Evolutionary conservation across 2,329 filamentous ascomycete genomes (phyloP).

Genomic region (Myotisia sp.): DNA sequence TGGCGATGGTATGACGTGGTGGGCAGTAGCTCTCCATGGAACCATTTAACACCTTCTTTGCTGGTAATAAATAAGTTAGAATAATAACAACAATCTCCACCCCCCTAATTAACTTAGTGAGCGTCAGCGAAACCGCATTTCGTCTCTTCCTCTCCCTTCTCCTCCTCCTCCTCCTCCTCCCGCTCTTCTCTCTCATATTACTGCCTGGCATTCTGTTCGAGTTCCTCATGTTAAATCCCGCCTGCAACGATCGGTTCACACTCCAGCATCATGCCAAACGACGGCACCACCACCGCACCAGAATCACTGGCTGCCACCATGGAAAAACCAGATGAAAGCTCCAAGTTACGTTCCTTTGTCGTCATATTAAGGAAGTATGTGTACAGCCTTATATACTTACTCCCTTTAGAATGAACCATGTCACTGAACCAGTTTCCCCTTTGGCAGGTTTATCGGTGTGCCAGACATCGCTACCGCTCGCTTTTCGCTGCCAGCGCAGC

Average conservation of each 20-base stretch:
- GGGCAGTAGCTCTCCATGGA: too few species aligned
- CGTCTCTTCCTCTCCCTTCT: neutral
- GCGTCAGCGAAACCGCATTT: neutral
- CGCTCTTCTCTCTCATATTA: too few species aligned
- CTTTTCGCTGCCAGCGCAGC: constrained; percentile 88
- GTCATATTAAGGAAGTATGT: constrained; percentile 75
- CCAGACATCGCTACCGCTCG: constrained; percentile 88
- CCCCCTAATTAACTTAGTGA: too few species aligned
- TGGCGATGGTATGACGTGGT: too few species aligned
- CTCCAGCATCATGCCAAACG: constrained; percentile 2
- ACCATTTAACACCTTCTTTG: too few species aligned
- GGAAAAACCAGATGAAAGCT: constrained; percentile 52
- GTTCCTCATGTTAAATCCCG: neutral
- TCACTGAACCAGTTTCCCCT: constrained; percentile 7
- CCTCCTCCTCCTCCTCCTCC: neutral
- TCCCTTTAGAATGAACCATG: neutral
- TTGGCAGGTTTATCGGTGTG: constrained; percentile 75
- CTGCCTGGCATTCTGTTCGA: constrained; percentile 1
- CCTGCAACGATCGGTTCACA: neutral
- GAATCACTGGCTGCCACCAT: neutral
- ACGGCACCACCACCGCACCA: neutral
- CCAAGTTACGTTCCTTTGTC: constrained; percentile 79
- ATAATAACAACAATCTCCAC: too few species aligned
- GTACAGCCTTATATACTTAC: neutral
- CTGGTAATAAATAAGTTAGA: too few species aligned